Evolutionary conservation across 73 alveolate species (phyloP), one percentile per base, ranked within the genome.

Genomic region (Blepharisma stoltei): DNA sequence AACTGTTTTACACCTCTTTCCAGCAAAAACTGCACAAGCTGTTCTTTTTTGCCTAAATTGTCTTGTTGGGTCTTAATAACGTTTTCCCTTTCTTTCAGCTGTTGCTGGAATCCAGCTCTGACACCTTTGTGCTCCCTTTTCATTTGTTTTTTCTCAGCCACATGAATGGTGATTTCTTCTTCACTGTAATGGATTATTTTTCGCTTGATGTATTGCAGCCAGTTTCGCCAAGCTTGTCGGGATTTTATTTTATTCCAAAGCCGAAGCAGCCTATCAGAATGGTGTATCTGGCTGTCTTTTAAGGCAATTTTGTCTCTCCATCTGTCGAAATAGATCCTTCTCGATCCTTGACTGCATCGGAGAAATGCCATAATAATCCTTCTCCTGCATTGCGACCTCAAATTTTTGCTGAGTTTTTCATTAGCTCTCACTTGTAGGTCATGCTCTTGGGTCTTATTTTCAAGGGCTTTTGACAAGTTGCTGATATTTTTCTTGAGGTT

Each of bases 121-220:
- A 25, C 18, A 20, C 73, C 73, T 60, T 60, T 60, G 45, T n/a
- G 46, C 23, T 20, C 73, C 45, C 73, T 60, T 60, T 25, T 14
- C 11, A 20, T n/a, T n/a, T 8, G 18, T 60, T 60, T 60, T 14
- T n/a, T 25, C 11, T 60, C 18, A 14, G 14, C 23, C 5, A 14
- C 23, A 2, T 14, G 14, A 3, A 14, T 9, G 23, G 38, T 60
- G 49, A 60, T 60, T 60, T 60, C 73, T 9, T 14, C 23, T 60
- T 60, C 46, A 60, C 49, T 60, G 18, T 14, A 9, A 11, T 18
- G 18, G 14, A 14, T 38, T 1, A 60, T 14, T 60, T 60, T 60
- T 14, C 23, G 0, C 23, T 60, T 60, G 23, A 60, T 60, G 4
- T 18, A 60, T 20, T 14, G 14, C 6, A 60, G 14, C 73, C 73